Evolutionary conservation across 768 basidiomycete species (phyloP), one percentile per base, ranked within the genome.

Genomic region (Pleurotus tuber-regium): DNA sequence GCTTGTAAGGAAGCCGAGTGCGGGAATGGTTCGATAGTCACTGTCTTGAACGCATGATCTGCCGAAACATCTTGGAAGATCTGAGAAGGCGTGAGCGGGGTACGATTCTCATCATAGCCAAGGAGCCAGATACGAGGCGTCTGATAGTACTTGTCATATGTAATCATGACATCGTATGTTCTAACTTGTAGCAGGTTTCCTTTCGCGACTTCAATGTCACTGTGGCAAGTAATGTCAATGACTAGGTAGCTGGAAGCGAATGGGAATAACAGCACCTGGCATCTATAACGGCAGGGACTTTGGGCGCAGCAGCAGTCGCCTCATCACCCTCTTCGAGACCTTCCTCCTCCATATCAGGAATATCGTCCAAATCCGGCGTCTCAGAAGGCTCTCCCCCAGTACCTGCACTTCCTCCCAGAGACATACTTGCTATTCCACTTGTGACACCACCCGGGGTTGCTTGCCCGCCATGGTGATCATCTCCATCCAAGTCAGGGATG

Each of bases 141-240:
- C 69, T 98, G 97, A 70, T 99, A 98, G 70, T 95, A 96, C 74
- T 98, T 99, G 80, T 99, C 97, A 68, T 98, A 99, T 42, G 92
- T 92, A 75, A 99, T 98, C 88, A 97, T 92, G 62, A 98, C 95
- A 67, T 99, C 97, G 74, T 99, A 99, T 9, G 96, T 99, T 63
- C 97, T 83, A 33, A 98, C 92, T 78, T 95, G 92, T 35, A 98
- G 75, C 23, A 98, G 76, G 61, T 97, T 97, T 51, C 83, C 84
- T 55, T 84, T 90, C 28, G 84, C 81, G 18, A 79, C 75, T 57
- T 87, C 84, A 16, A 78, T 72, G 59, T 82, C 70, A 56, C 86
- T 91, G 55, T 30, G 30, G 44, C 42, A 35, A 55, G 29, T 41
- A 61, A 54, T 21, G 43, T 29, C 25, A 25, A 33, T 25, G 29